Evolutionary conservation across 176 grass and related monocot species (phyloP).

Genomic region (Triticum monococcum): DNA sequence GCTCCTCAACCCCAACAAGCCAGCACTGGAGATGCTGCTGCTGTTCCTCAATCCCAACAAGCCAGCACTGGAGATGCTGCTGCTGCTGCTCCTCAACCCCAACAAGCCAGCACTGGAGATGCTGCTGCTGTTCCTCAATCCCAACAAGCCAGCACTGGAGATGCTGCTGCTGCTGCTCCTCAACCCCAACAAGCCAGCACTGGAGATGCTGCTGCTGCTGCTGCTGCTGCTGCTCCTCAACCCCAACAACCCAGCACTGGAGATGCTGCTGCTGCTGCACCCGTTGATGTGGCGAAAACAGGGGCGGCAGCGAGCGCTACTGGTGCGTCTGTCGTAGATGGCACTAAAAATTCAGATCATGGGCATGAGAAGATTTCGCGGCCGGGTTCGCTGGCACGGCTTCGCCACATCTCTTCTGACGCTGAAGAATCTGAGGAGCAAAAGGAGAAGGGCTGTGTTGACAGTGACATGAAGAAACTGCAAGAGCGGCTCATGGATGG

Average conservation of each 20-base stretch:
- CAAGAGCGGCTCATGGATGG: conserved; percentile 46
- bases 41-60: too few species aligned
- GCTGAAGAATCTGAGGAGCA: background rate
- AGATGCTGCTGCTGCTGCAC: background rate
- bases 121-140: too few species aligned
- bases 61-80: too few species aligned
- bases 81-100: background rate
- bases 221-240: background rate
- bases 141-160: too few species aligned
- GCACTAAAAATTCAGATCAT: background rate
- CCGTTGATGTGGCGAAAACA: background rate
- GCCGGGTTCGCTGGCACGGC: conserved; percentile 28
- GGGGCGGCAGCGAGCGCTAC: too few species aligned
- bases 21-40: too few species aligned
- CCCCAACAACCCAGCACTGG: too few species aligned
- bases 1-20: too few species aligned
- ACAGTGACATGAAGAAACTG: conserved; percentile 19
- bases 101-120: too few species aligned
- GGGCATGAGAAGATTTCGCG: conserved; percentile 33
- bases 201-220: background rate
- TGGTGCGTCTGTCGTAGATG: background rate
- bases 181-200: background rate
- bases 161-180: background rate
- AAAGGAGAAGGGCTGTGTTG: background rate
- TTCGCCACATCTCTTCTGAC: conserved; percentile 35